Evolutionary conservation across 352 stramenopile species (phyloP).

Genomic region (Pythium insidiosum): DNA sequence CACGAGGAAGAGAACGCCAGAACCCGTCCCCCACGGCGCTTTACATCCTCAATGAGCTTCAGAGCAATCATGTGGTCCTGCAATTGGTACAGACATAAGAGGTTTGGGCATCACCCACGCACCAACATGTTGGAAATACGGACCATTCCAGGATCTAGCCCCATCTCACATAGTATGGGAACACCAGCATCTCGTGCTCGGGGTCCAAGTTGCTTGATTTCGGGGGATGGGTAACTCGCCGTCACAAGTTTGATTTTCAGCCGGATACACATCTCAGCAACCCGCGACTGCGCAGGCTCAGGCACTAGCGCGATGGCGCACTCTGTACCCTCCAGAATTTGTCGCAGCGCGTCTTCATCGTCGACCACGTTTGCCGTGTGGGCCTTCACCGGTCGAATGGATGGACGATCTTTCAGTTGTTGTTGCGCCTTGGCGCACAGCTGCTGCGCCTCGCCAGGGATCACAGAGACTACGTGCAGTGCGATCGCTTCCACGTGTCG

Average conservation of each 20-base stretch:
- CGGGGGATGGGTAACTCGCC: slow-evolving; percentile 84
- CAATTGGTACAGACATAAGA: neutral
- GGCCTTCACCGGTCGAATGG: too few relatives aligned
- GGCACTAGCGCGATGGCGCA: slow-evolving; percentile 83
- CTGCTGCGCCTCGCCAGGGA: slow-evolving; percentile 19
- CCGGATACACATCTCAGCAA: slow-evolving; percentile 61
- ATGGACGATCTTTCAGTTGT: too few relatives aligned
- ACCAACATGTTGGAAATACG: neutral
- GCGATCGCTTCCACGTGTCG: slow-evolving; percentile 9
- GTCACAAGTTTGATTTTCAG: slow-evolving; percentile 73
- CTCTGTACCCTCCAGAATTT: slow-evolving; percentile 29
- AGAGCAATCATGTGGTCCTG: slow-evolving; percentile 86
- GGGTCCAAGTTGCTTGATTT: slow-evolving; percentile 47
- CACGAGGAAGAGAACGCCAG: slow-evolving; percentile 76
- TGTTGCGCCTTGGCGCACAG: slow-evolving; percentile 17
- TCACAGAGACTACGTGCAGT: slow-evolving; percentile 18
- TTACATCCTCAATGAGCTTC: slow-evolving; percentile 83
- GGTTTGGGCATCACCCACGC: neutral
- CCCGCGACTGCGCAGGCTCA: slow-evolving; percentile 59
- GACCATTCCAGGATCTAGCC: slow-evolving; percentile 85
- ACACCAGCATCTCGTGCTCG: slow-evolving; percentile 45
- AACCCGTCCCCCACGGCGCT: slow-evolving; percentile 45
- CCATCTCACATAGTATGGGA: slow-evolving; percentile 84
- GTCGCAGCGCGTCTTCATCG: neutral
- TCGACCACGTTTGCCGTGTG: too few relatives aligned